Evolutionary conservation across 305 asterid genomes (phyloP).

Genomic region (Rubia tinctorum): DNA sequence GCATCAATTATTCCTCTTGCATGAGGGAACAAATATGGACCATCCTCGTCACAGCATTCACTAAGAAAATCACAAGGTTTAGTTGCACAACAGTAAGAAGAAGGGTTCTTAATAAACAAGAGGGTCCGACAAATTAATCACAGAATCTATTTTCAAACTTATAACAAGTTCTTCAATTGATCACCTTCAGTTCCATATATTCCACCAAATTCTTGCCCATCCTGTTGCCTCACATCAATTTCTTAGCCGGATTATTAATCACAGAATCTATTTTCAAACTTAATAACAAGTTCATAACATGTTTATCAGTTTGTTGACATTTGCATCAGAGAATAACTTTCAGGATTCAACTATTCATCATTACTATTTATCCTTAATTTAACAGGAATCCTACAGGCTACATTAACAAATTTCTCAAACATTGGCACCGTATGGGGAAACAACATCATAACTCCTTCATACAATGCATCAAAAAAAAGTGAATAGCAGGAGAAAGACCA

Average conservation of each 20-base stretch:
- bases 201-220: not conserved
- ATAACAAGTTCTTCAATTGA: not conserved
- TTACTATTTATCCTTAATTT: too few relatives aligned
- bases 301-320: too few relatives aligned
- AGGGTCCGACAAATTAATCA: not conserved
- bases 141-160: too few relatives aligned
- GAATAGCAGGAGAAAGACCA: conserved; percentile 36
- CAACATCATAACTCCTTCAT: not conserved
- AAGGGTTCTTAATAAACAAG: not conserved
- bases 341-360: not conserved
- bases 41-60: conserved; percentile 16
- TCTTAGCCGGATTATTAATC: not conserved
- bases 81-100: not conserved
- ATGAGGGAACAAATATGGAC: conserved; percentile 55
- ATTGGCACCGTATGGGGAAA: not conserved
- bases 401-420: too few relatives aligned
- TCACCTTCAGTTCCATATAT: not conserved
- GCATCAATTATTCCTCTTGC: conserved; percentile 67
- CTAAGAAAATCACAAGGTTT: conserved; percentile 15
- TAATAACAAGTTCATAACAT: not conserved
- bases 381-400: not conserved
- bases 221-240: not conserved
- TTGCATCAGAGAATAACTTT: not conserved
- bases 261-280: not conserved
- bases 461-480: not conserved